Evolutionary conservation across 2,329 filamentous ascomycete species (phyloP).

Genomic region (Bisporella sp.): DNA sequence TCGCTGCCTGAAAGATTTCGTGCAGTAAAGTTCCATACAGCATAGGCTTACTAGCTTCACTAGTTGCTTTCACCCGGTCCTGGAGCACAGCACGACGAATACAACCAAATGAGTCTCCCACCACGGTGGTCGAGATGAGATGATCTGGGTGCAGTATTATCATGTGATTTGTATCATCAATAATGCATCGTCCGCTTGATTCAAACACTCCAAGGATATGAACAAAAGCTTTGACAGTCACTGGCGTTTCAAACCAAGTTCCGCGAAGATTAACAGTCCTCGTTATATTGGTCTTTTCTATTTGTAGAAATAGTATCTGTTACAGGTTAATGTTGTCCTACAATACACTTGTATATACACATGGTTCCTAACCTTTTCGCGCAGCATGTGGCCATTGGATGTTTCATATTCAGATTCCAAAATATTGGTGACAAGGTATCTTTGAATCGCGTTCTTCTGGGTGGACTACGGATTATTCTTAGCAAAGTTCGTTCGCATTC

Average conservation of each 20-base stretch:
- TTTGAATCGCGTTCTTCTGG: slow-evolving; percentile 71
- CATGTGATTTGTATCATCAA: slow-evolving; percentile 78
- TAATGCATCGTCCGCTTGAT: slow-evolving; percentile 61
- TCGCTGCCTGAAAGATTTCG: slow-evolving; percentile 87
- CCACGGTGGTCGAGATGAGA: slow-evolving; percentile 86
- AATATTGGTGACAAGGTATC: slow-evolving; percentile 75
- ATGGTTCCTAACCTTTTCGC: slow-evolving; percentile 60
- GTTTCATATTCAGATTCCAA: slow-evolving; percentile 62
- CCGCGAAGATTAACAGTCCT: slow-evolving; percentile 72
- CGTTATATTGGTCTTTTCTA: slow-evolving; percentile 60
- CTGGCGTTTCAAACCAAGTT: slow-evolving; percentile 79
- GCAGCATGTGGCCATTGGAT: slow-evolving; percentile 48
- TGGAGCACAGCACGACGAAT: slow-evolving; percentile 86
- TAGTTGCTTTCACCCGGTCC: slow-evolving; percentile 88
- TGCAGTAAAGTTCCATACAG: slow-evolving; percentile 93
- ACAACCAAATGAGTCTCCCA: slow-evolving; percentile 94
- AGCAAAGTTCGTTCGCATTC: slow-evolving; percentile 39
- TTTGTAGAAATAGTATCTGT: slow-evolving; percentile 74
- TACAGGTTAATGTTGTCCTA: slow-evolving; percentile 4
- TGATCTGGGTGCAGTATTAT: slow-evolving; percentile 93
- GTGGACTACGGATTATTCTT: slow-evolving; percentile 58
- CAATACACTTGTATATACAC: background rate
- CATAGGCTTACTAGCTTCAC: slow-evolving; percentile 69
- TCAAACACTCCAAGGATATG: slow-evolving; percentile 81
- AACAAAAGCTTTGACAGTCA: slow-evolving; percentile 67